Percentiles rank a stretch among this genome's conserved stretches.
Evolutionary conservation across 306 rosid genomes (phyloP).

Genomic region (Herpetospermum pedunculosum): DNA sequence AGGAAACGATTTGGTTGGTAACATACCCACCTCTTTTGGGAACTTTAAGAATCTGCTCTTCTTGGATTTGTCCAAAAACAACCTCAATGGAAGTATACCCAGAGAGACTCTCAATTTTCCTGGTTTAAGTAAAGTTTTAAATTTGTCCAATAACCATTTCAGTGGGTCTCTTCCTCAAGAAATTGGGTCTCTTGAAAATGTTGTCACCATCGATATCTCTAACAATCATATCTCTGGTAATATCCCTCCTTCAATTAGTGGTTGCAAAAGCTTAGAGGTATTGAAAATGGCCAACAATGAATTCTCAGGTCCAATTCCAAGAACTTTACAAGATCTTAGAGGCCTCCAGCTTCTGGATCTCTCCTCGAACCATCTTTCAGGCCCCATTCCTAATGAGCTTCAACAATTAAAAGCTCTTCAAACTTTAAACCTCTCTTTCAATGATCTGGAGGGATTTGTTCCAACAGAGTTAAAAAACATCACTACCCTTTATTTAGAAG

Average conservation of each 20-base stretch:
- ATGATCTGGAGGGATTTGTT: slow-evolving; percentile 51
- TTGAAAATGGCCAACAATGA: slow-evolving; percentile 34
- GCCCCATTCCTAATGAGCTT: slow-evolving; percentile 48
- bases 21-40: slow-evolving; percentile 35
- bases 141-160: slow-evolving; percentile 47
- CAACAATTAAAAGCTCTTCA: slow-evolving; percentile 27
- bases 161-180: slow-evolving; percentile 50
- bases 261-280: slow-evolving; percentile 44
- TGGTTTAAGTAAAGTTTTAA: slow-evolving; percentile 33
- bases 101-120: slow-evolving; percentile 35
- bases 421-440: slow-evolving; percentile 45
- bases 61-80: slow-evolving; percentile 55
- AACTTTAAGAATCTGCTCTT: slow-evolving; percentile 30
- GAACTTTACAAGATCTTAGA: slow-evolving; percentile 31
- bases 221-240: slow-evolving; percentile 32
- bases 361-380: slow-evolving; percentile 62
- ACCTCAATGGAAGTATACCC: slow-evolving; percentile 53
- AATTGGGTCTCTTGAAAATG: slow-evolving; percentile 22
- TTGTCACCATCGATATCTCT: slow-evolving; percentile 50
- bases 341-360: slow-evolving; percentile 53
- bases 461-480: slow-evolving; percentile 26
- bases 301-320: slow-evolving; percentile 59
- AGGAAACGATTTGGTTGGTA: slow-evolving; percentile 33
- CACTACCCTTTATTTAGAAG: slow-evolving; percentile 37
- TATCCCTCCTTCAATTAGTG: slow-evolving; percentile 39